Base-by-base conservation (phyloP, 768 basidiomycete species). In the Mycena latifolia region DNA sequence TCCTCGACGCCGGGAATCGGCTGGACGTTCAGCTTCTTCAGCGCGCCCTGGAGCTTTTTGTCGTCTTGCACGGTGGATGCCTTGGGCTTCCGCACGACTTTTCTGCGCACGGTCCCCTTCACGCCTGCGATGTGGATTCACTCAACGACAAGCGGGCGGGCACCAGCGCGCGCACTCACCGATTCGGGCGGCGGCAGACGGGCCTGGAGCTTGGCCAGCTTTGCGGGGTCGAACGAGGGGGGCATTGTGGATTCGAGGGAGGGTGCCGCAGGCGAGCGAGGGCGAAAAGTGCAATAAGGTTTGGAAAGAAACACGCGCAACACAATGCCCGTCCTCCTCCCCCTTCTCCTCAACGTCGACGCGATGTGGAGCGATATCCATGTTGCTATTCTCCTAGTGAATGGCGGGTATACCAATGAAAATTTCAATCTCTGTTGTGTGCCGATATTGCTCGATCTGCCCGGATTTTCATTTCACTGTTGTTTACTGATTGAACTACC, bases 1-100 rank as follows among this genome's bases (percentile, higher is more conserved):
- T 99, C 98, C 86, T 99, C 98, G 51, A 98, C 95, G 57, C 94
- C 95, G 46, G 90, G 83, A 73, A 99, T 94, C 69, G 96, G 94
- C 80, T 96, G 94, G 69, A 98, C 94, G 78, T 95, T 95, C 75
- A 99, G 84, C 84, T 99, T 99, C 87, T 99, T 98, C 76, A 99
- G 87, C 31, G 96, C 95, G 61, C 91, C 92, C 82, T 98, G 96
- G 56, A 99, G 88, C 82, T 98, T 98, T 84, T 96, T 94, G 86
- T 98, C 96, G 78, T 98, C 96, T 77, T 94, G 94, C 20, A 92
- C 89, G 55, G 88, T 88, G 55, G 92, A 89, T 25, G 93, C 88
- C 76, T 93, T 94, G 17, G 92, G 83, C 85, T 96, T 97, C 79
- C 93, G 91, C 75, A 98, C 94, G 70, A 96, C 87, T 84, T 99